Evolutionary conservation across 2,329 filamentous ascomycete species (phyloP), one percentile per base, ranked within the genome.

Genomic region (Hypoxylon sp.): DNA sequence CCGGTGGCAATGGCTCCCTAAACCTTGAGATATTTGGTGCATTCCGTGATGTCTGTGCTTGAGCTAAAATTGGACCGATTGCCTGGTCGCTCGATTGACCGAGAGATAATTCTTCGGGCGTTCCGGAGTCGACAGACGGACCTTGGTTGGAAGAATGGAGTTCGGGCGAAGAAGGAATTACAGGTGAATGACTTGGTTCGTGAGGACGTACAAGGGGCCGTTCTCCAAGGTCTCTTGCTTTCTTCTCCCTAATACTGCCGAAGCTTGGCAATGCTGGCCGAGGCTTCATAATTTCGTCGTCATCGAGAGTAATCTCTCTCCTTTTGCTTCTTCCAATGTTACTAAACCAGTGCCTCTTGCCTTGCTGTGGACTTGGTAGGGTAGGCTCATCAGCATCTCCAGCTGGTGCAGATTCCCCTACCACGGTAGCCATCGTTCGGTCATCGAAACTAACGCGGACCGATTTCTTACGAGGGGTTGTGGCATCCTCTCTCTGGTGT

Each of bases 371-470:
- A 63, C 80, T 82, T 33, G 75, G 69, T 1, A 78, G 54, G 18
- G 79, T 64, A 3, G 82, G 77, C 0, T 82, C 80, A 6, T 82
- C 81, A 1, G 75, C 69, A 45, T 80, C 76, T 1, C 76, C 71
- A 3, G 76, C 68, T 8, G 76, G 72, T 6, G 78, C 78, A 8
- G 82, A 77, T 53, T 87, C 82, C 5, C 83, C 85, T 20, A 87
- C 82, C 1, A 87, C 79, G 8, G 85, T 79, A 7, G 83, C 67
- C 67, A 69, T 85, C n/a, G 79, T 82, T 32, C 85, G 84, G 51
- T 93, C 90, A 67, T 93, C 90, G 74, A 93, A 97, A 78, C 93
- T 97, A 48, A 94, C 91, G 22, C 91, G 84, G 1, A 86, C 86
- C 38, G 83, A 85, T 77, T 90, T 93, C 78, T 88, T 93, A 63